These are phyloP conservation scores for Prosopis cineraria DNA, from an alignment of 306 rosid species.

Conservation along the genomic window DNA sequence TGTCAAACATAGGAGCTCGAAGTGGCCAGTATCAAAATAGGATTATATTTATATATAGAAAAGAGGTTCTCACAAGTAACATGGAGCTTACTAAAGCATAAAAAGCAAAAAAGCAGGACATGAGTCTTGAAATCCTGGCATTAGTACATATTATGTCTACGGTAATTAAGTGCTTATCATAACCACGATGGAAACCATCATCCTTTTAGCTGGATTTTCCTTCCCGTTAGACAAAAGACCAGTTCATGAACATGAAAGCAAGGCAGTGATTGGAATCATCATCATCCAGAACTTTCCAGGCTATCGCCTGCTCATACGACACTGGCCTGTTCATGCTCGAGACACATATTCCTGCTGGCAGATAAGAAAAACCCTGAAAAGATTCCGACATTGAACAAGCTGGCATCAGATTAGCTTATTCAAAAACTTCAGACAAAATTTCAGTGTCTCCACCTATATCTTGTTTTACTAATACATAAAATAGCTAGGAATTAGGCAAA, in stretches of 20 bases:
- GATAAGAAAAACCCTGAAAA: slow-evolving; percentile 78
- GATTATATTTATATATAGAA: neutral
- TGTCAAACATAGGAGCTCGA: too few relatives aligned
- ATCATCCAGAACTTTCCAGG: slow-evolving; percentile 92
- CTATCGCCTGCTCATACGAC: slow-evolving; percentile 84
- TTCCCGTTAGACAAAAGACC: slow-evolving; percentile 80
- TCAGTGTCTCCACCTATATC: neutral
- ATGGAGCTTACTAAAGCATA: neutral
- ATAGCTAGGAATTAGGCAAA: neutral
- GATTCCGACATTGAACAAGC: neutral
- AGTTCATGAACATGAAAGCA: slow-evolving; percentile 89
- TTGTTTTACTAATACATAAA: neutral
- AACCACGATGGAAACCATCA: slow-evolving; percentile 14
- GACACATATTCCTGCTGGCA: slow-evolving; percentile 78
- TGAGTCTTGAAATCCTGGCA: slow-evolving; percentile 38
- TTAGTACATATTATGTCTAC: slow-evolving; percentile 44
- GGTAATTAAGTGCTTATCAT: slow-evolving; percentile 40
- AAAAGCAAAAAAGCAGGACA: neutral
- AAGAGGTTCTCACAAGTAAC: neutral
- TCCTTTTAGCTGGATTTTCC: slow-evolving; percentile 7
- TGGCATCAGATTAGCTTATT: neutral
- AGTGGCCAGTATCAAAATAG: neutral
- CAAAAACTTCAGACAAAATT: neutral
- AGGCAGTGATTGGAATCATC: slow-evolving; percentile 93
- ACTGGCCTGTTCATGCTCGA: slow-evolving; percentile 94